phyloP scores from a whole-genome alignment of 2,329 filamentous ascomycete species.

The Diplodia intermedia region DNA sequence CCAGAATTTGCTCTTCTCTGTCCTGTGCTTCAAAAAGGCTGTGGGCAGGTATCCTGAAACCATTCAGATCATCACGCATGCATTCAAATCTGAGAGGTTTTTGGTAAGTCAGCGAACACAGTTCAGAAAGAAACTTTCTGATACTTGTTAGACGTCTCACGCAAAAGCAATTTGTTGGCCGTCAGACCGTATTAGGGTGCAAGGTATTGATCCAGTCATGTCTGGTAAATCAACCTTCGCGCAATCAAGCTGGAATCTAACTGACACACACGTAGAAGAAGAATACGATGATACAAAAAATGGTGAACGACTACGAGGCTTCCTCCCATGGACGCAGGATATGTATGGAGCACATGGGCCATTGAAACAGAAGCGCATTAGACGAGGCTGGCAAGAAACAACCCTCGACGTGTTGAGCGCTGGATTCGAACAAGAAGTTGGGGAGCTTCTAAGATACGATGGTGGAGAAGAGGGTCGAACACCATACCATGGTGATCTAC shows the following conservation, averaged over 20 bases:
- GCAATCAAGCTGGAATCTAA: background rate
- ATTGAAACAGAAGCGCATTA: constrained; percentile 49
- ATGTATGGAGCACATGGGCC: constrained; percentile 47
- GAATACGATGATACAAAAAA: constrained; percentile 47
- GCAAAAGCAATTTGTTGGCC: constrained; percentile 54
- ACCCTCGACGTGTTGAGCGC: constrained; percentile 36
- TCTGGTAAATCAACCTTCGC: constrained; percentile 34
- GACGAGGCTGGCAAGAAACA: constrained; percentile 49
- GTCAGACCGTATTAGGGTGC: constrained; percentile 47
- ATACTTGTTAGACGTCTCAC: constrained; percentile 1
- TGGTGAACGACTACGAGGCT: constrained; percentile 49
- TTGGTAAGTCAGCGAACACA: constrained; percentile 11
- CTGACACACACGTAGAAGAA: constrained; percentile 30
- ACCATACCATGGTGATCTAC: constrained; percentile 34
- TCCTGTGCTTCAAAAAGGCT: constrained; percentile 61
- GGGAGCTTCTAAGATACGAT: constrained; percentile 36
- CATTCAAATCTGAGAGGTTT: constrained; percentile 56
- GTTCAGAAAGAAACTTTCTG: background rate
- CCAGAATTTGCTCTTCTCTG: constrained; percentile 80
- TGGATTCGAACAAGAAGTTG: constrained; percentile 42
- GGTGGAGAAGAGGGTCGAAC: constrained; percentile 35
- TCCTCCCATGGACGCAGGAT: constrained; percentile 49
- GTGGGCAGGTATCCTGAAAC: constrained; percentile 50
- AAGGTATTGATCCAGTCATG: constrained; percentile 56
- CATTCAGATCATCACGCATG: constrained; percentile 55